Evolutionary conservation across 139 green algal genomes (phyloP), one percentile per base, ranked within the genome.

Genomic region (Chlorella vulgaris): DNA sequence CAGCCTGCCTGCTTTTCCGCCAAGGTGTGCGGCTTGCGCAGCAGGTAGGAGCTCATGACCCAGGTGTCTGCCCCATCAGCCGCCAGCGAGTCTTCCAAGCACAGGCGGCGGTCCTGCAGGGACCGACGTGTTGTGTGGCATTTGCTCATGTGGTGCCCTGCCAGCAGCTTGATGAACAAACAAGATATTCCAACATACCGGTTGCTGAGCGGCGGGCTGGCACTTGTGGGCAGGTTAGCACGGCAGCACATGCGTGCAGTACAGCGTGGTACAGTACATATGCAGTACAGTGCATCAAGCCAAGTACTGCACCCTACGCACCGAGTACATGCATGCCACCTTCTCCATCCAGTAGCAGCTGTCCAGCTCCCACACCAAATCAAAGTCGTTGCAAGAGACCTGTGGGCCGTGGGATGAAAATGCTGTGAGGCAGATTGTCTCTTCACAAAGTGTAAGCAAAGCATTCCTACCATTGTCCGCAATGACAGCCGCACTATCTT

Each of bases 361-460:
- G 78, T 39, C 50, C 66, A 87, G 31, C 74, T 87, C 83, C 36
- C 43, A 67, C 31, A 70, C 6, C 28, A 87, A 24, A 66, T 83
- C 40, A 50, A 68, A 78, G 42, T 87, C 78, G 50, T 87, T 87
- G 79, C 78, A 87, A 10, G 80, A 87, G 8, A 87, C 74, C 80
- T 87, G 80, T 26, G 60, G 28, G 22, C 33, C 60, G 7, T 35
- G 28, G 28, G 7, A 28, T 19, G n/a, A n/a, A n/a, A n/a, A n/a
- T n/a, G n/a, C n/a, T 35, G 26, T 38, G 26, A 3, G 8, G 38
- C 4, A 36, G 33, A 13, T 36, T 42, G 58, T 2, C 4, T 76
- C 7, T 7, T 7, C 19, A 7, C 28, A 76, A 24, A 15, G 47
- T 15, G 13, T 10, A 15, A 10, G 47, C 47, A 55, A 55, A 15